Conservation (phyloP, 2,329 filamentous ascomycete genomes). For the Chaetomium globosum region DNA sequence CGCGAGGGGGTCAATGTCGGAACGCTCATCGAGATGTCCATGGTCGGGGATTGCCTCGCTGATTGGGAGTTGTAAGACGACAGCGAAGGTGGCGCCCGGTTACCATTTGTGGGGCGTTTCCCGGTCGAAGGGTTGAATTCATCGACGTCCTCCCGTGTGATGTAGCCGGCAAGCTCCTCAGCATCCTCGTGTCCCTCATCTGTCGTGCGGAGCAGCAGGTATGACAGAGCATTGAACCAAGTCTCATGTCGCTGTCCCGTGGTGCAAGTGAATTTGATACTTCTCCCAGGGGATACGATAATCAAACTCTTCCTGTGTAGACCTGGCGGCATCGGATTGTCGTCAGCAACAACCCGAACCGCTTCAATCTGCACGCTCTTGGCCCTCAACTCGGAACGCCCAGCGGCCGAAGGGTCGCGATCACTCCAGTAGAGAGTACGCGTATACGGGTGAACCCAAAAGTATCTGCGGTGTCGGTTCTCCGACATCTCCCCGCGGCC, state of each 20-base stretch:
- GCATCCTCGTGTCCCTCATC: slow-evolving; percentile 64
- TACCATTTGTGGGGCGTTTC: slow-evolving; percentile 50
- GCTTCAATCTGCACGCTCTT: slow-evolving; percentile 96
- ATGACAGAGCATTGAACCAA: slow-evolving; percentile 97
- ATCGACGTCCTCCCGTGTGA: slow-evolving; percentile 65
- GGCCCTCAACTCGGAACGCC: slow-evolving; percentile 71
- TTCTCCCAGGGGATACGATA: slow-evolving; percentile 83
- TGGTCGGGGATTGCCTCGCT: slow-evolving; percentile 64
- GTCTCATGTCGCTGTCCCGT: slow-evolving; percentile 95
- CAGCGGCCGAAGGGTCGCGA: slow-evolving; percentile 76
- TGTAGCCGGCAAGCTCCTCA: slow-evolving; percentile 59
- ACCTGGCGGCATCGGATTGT: slow-evolving; percentile 93
- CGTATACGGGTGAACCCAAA: slow-evolving; percentile 99
- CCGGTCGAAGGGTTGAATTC: slow-evolving; percentile 78
- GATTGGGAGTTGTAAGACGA: slow-evolving; percentile 80
- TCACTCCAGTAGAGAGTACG: slow-evolving; percentile 97
- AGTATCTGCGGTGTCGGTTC: slow-evolving; percentile 90
- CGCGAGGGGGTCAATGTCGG: slow-evolving; percentile 59
- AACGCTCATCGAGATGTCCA: slow-evolving; percentile 54
- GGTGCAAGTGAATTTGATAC: slow-evolving; percentile 90
- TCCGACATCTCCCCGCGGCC: slow-evolving; percentile 87
- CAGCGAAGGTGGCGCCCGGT: slow-evolving; percentile 64
- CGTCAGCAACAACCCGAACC: slow-evolving; percentile 86
- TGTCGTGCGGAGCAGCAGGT: slow-evolving; percentile 78
- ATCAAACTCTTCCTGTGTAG: slow-evolving; percentile 92